phyloP scores from a whole-genome alignment of 2,329 filamentous ascomycete genomes.

The Drechslerella stenobrocha region DNA sequence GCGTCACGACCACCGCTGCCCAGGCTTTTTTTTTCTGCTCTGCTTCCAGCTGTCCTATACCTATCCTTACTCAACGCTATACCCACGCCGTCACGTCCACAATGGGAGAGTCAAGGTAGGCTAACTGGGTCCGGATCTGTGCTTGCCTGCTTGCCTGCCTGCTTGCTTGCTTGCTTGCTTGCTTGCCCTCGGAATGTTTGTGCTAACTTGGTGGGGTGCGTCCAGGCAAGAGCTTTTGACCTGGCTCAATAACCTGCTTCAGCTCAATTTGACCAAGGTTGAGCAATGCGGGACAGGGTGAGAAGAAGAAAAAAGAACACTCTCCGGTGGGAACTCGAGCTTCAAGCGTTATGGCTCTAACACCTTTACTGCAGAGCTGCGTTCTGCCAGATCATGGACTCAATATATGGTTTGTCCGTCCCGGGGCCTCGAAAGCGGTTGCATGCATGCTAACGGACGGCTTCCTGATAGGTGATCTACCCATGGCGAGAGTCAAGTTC shows the following conservation, averaged over 20 bases:
- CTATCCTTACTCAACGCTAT: background rate
- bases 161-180: background rate
- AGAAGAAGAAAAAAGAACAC: constrained; percentile 4
- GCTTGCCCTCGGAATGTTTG: background rate
- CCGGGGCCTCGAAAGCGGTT: too few relatives aligned
- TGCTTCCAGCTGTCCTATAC: background rate
- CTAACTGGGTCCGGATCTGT: too few relatives aligned
- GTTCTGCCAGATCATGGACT: constrained; percentile 96
- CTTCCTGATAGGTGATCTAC: constrained; percentile 72
- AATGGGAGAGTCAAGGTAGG: constrained; percentile 42
- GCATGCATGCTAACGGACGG: background rate
- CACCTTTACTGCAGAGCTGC: constrained; percentile 68
- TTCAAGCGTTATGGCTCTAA: constrained; percentile 17
- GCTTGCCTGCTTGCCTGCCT: background rate
- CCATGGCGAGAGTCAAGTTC: constrained; percentile 96
- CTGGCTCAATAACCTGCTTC: constrained; percentile 96
- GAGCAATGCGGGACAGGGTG: constrained; percentile 99
- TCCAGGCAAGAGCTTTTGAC: constrained; percentile 90
- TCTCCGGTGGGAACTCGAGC: too few relatives aligned
- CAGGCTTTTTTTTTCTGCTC: background rate
- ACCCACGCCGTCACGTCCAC: constrained; percentile 1
- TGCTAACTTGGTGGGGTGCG: background rate
- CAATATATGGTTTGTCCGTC: constrained; percentile 78
- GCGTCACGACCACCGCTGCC: background rate
- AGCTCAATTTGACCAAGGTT: constrained; percentile 97